Conservation (phyloP, 345 rosid species). For the Lumnitzera littorea region DNA sequence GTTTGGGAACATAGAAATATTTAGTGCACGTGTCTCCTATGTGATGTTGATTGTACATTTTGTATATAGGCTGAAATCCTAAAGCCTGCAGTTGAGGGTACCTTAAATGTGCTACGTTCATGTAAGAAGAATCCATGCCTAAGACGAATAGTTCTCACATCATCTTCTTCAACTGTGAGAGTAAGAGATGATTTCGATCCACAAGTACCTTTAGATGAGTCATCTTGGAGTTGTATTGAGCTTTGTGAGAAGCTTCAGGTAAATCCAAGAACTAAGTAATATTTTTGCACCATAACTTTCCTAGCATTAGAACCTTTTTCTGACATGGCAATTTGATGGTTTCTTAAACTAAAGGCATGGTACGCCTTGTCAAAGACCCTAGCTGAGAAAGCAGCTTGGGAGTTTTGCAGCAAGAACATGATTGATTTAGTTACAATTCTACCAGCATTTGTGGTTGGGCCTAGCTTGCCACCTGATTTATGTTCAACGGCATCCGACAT, state of each 20-base stretch:
- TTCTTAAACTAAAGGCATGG: constrained; percentile 42
- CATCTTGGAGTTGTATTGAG: constrained; percentile 76
- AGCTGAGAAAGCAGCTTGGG: constrained; percentile 92
- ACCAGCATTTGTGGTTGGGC: constrained; percentile 76
- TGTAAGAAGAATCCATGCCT: constrained; percentile 58
- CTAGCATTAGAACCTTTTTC: not conserved
- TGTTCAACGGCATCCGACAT: constrained; percentile 78
- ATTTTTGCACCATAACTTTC: not conserved
- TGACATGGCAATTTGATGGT: not conserved
- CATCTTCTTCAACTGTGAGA: constrained; percentile 77
- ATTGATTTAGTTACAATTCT: constrained; percentile 60
- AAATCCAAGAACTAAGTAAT: not conserved
- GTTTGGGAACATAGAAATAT: not conserved
- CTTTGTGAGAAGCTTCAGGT: constrained; percentile 70
- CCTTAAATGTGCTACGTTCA: constrained; percentile 74
- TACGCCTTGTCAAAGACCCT: constrained; percentile 64
- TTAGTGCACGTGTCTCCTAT: no score
- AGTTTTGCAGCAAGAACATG: constrained; percentile 51
- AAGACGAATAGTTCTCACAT: constrained; percentile 76
- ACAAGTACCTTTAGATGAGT: constrained; percentile 62
- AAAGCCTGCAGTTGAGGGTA: constrained; percentile 76
- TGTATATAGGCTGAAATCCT: constrained; percentile 56
- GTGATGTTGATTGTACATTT: no score
- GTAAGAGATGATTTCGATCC: constrained; percentile 62
- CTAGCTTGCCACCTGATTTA: constrained; percentile 62